phyloP scores from a whole-genome alignment of 306 rosid species.

The Oxytropis ochrocephala region DNA sequence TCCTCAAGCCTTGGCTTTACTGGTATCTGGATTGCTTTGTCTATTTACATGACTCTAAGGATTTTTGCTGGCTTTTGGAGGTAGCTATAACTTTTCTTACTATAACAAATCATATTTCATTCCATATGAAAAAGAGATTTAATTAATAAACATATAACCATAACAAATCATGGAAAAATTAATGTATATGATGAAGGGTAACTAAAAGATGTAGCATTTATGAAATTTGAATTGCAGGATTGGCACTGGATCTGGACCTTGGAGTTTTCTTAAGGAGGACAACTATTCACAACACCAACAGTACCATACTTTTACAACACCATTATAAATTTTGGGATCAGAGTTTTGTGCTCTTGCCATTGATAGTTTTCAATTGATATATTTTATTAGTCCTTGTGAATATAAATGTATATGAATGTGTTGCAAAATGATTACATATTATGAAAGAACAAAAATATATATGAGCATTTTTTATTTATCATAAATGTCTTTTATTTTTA shows the following conservation, averaged over 20 bases:
- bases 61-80: slow-evolving; percentile 79
- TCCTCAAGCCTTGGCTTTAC: slow-evolving; percentile 58
- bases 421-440: too few relatives aligned
- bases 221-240: slow-evolving; percentile 43
- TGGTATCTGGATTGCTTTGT: slow-evolving; percentile 84
- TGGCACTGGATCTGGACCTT: slow-evolving; percentile 81
- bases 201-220: background rate
- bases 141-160: background rate
- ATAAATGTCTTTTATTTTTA: too few relatives aligned
- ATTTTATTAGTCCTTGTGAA: too few relatives aligned
- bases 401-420: too few relatives aligned
- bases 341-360: background rate
- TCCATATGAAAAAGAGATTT: background rate
- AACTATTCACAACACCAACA: background rate
- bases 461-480: too few relatives aligned
- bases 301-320: background rate
- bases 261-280: slow-evolving; percentile 44
- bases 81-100: slow-evolving; percentile 31
- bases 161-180: background rate
- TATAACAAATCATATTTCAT: background rate
- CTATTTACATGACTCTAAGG: slow-evolving; percentile 71
- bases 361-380: too few relatives aligned
- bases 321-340: background rate
- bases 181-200: background rate
- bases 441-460: too few relatives aligned